Conservation (phyloP, 2,329 filamentous ascomycete species). For the Lachnellula occidentalis region DNA sequence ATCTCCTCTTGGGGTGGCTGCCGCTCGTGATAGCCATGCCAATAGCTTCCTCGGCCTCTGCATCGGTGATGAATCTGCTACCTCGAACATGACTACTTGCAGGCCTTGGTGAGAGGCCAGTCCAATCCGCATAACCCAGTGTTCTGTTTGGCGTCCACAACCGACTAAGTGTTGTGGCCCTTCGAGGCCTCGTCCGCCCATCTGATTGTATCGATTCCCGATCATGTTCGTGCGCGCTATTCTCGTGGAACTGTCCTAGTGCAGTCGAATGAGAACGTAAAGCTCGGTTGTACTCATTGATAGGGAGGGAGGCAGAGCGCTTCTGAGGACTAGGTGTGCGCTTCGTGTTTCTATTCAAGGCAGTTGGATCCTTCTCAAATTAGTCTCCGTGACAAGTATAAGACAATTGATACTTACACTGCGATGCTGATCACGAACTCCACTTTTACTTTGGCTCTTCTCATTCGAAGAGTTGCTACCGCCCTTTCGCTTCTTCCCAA, state of each 20-base stretch:
- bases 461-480: conserved; percentile 15
- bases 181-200: conserved; percentile 33
- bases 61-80: conserved; percentile 32
- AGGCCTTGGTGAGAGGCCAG: conserved; percentile 54
- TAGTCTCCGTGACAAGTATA: conserved; percentile 5
- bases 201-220: conserved; percentile 46
- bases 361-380: conserved; percentile 35
- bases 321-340: conserved; percentile 39
- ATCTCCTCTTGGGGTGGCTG: conserved; percentile 46
- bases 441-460: conserved; percentile 7
- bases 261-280: conserved; percentile 57
- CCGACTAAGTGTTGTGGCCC: conserved; percentile 39
- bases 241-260: conserved; percentile 46
- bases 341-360: conserved; percentile 31
- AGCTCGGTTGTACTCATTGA: conserved; percentile 56
- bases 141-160: conserved; percentile 35
- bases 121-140: conserved; percentile 40
- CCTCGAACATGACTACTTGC: conserved; percentile 53
- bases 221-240: conserved; percentile 38
- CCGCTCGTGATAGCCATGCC: conserved; percentile 59
- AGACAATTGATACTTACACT: conserved; percentile 41
- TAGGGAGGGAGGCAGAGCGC: conserved; percentile 53
- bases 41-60: conserved; percentile 34
- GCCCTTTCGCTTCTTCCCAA: conserved; percentile 51
- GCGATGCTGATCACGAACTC: conserved; percentile 36